Conservation (phyloP, 75 land plant species). For the Picea sitchensis region DNA sequence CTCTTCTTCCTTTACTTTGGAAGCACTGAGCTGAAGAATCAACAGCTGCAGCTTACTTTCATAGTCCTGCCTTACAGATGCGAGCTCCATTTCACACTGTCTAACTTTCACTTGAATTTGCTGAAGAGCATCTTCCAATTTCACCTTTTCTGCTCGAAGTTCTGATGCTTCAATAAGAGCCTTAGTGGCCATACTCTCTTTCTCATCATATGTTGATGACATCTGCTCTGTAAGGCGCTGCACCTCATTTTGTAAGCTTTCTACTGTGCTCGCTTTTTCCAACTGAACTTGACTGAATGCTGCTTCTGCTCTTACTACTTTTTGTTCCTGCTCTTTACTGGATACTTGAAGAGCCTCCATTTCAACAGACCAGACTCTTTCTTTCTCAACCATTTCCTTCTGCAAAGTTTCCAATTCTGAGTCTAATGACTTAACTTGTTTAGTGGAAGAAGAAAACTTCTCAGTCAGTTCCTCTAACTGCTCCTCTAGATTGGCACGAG, state of each 20-base stretch:
- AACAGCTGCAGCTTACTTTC: slow-evolving; percentile 29
- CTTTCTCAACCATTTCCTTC: slow-evolving; percentile 40
- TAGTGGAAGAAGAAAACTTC: slow-evolving; percentile 14
- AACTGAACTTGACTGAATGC: slow-evolving; percentile 21
- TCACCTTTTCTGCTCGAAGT: slow-evolving; percentile 38
- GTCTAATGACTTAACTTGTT: slow-evolving; percentile 41
- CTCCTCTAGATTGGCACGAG: slow-evolving; percentile 32
- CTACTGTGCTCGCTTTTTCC: slow-evolving; percentile 41
- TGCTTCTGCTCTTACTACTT: slow-evolving; percentile 24
- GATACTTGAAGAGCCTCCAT: slow-evolving; percentile 28
- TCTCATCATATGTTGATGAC: slow-evolving; percentile 36
- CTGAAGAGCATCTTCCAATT: slow-evolving; percentile 35
- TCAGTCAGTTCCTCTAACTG: slow-evolving; percentile 32
- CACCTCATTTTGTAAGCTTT: slow-evolving; percentile 48
- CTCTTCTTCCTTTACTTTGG: slow-evolving; percentile 25
- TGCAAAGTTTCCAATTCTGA: slow-evolving; percentile 36
- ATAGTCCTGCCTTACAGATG: slow-evolving; percentile 20
- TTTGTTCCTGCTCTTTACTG: slow-evolving; percentile 37
- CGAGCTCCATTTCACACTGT: slow-evolving; percentile 25
- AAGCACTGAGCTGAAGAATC: slow-evolving; percentile 24
- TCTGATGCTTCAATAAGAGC: slow-evolving; percentile 35
- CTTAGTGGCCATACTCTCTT: slow-evolving; percentile 31
- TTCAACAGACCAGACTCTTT: slow-evolving; percentile 36
- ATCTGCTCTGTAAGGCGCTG: slow-evolving; percentile 35
- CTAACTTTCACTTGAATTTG: slow-evolving; percentile 30